Evolutionary conservation across 306 rosid genomes (phyloP).

Genomic region (Acmispon strigosus): DNA sequence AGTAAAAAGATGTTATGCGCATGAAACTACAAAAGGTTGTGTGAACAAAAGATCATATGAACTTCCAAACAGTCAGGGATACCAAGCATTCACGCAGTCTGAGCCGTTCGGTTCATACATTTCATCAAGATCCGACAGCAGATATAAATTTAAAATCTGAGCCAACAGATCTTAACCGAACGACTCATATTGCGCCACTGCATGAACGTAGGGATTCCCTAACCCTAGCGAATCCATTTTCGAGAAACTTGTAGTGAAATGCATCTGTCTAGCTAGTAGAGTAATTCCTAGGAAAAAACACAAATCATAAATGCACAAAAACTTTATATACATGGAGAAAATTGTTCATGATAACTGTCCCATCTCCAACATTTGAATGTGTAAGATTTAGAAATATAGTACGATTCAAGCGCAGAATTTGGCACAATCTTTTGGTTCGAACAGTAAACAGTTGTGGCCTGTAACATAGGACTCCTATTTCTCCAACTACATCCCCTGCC

Average conservation of each 20-base stretch:
- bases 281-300: background rate
- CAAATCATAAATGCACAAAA: background rate
- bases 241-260: background rate
- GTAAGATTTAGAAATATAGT: conserved; percentile 46
- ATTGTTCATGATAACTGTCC: conserved; percentile 59
- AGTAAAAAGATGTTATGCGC: background rate
- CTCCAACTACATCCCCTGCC: conserved; percentile 59
- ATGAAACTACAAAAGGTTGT: background rate
- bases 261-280: background rate
- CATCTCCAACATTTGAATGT: conserved; percentile 68
- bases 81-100: too few relatives aligned
- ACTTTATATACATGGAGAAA: conserved; percentile 43
- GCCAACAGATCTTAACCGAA: too few relatives aligned
- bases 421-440: conserved; percentile 64
- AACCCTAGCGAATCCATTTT: too few relatives aligned
- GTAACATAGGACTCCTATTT: conserved; percentile 71
- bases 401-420: conserved; percentile 66
- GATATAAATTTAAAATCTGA: too few relatives aligned
- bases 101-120: too few relatives aligned
- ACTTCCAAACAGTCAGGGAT: too few relatives aligned
- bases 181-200: too few relatives aligned
- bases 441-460: conserved; percentile 64
- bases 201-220: too few relatives aligned
- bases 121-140: too few relatives aligned
- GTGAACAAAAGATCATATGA: background rate